Base-by-base conservation (phyloP, 2,329 filamentous ascomycete species). In the Pyrenochaeta sp. region DNA sequence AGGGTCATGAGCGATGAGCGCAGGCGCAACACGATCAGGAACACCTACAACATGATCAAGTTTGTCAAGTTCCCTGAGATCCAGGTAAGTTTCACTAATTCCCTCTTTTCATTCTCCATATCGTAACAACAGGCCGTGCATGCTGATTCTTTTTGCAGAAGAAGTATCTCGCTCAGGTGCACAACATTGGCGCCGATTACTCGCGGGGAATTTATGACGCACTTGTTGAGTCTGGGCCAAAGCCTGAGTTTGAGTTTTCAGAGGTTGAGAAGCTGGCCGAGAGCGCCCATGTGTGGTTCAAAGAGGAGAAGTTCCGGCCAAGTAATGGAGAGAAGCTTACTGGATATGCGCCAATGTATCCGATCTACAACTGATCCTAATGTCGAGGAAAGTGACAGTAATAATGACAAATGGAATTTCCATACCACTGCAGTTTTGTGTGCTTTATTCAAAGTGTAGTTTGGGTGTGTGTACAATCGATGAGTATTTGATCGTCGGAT, bases 111-210 rank as follows among this genome's bases (percentile, higher is more conserved):
- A 27, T 27, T 27, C 4, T 29, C 17, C 20, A 15, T 27, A 20
- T n/a, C 33, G 14, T 15, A 33, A 20, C 17, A 48, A 30, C 6
- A 9, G 4, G 7, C 37, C 7, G 1, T 15, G 2, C n/a, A 17
- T 27, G 23, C 9, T 35, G 32, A 32, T 35, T 11, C 51, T 60
- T 32, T 11, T 1, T 47, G 58, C 43, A 69, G 66, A 77, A 79
- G 55, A 82, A 82, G 54, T 85, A 84, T 60, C 74, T 85, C 1
- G 80, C 81, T 0, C 83, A 85, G 66, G 73, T 80, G 43, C 80
- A 82, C 67, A 79, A 79, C 55, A 82, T 84, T 43, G 74, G 75
- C 6, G 74, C 75, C 0, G 79, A 79, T 45, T 83, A 82, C 48
- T 74, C 81, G 0, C 67, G 74, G 44, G 80, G 76, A 4, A 78